These are phyloP conservation scores for Naganishia liquefaciens DNA, from an alignment of 1,284 basidiomycete species.

Conservation along the genomic window DNA sequence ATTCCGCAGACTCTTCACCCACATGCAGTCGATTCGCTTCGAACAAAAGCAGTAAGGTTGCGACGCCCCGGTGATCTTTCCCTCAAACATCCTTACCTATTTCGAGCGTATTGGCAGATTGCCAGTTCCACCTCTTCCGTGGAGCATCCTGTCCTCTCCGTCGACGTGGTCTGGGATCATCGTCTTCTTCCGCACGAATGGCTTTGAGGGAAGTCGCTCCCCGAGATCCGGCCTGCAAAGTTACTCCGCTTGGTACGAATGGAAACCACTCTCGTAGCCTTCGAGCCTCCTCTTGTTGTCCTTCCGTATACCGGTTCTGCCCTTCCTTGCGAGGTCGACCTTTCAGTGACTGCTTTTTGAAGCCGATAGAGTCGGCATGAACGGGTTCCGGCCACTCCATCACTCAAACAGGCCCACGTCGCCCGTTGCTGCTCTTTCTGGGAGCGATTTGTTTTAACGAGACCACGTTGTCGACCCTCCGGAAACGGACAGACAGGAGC, in stretches of 20 bases:
- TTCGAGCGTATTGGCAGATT: slow-evolving; percentile 4
- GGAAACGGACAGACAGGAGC: neutral
- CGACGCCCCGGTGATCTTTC: neutral
- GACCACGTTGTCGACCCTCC: neutral
- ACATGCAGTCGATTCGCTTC: neutral
- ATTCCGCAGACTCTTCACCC: slow-evolving; percentile 5
- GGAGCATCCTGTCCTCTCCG: neutral
- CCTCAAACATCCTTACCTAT: slow-evolving; percentile 1
- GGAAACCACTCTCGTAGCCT: neutral
- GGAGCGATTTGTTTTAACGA: neutral
- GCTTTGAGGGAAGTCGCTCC: slow-evolving; percentile 20
- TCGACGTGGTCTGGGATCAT: neutral
- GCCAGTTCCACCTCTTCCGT: slow-evolving; percentile 22
- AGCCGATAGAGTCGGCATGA: slow-evolving; percentile 8
- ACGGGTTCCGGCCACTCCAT: slow-evolving; percentile 28
- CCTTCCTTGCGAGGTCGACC: neutral
- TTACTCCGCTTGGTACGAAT: slow-evolving; percentile 17
- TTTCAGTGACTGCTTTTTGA: slow-evolving; percentile 5
- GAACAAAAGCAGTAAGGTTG: neutral
- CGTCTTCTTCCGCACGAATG: neutral
- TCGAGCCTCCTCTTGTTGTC: slow-evolving; percentile 12
- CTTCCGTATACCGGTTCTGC: slow-evolving; percentile 15
- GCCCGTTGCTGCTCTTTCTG: neutral
- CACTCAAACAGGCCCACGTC: neutral
- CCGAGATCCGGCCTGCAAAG: slow-evolving; percentile 12